phyloP scores from a whole-genome alignment of 257 asterid species.

The Orobanche coerulescens region DNA sequence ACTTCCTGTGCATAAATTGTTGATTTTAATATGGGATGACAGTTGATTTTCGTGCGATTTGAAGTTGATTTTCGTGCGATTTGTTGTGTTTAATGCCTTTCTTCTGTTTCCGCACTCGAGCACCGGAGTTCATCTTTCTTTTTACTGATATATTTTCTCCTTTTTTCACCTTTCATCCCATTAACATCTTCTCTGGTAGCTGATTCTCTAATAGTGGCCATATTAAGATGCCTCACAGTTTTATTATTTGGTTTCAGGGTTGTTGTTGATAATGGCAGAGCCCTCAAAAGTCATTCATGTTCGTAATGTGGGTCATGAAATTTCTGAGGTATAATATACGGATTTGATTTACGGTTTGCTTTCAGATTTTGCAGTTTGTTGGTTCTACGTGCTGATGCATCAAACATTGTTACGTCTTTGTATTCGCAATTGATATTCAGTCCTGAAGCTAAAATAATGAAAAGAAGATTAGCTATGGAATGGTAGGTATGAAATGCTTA shows the following conservation, averaged over 20 bases:
- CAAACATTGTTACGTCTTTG: background rate
- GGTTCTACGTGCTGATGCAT: slow-evolving; percentile 2
- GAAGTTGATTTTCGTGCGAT: no score
- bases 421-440: slow-evolving; percentile 1
- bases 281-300: slow-evolving; percentile 94
- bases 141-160: no score
- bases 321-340: slow-evolving; percentile 68
- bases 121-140: no score
- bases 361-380: background rate
- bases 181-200: background rate
- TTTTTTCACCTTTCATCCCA: background rate
- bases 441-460: background rate
- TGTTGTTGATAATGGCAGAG: slow-evolving; percentile 54
- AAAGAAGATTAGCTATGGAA: background rate
- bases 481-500: slow-evolving; percentile 1
- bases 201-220: background rate
- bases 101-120: no score
- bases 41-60: no score
- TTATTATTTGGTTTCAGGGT: slow-evolving; percentile 33
- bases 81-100: no score
- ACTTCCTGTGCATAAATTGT: no score
- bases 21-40: no score
- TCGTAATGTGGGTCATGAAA: slow-evolving; percentile 97
- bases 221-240: background rate
- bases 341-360: slow-evolving; percentile 1